Evolutionary conservation across 106 monocot genomes (phyloP).

Genomic region (Amphibolis antarctica): DNA sequence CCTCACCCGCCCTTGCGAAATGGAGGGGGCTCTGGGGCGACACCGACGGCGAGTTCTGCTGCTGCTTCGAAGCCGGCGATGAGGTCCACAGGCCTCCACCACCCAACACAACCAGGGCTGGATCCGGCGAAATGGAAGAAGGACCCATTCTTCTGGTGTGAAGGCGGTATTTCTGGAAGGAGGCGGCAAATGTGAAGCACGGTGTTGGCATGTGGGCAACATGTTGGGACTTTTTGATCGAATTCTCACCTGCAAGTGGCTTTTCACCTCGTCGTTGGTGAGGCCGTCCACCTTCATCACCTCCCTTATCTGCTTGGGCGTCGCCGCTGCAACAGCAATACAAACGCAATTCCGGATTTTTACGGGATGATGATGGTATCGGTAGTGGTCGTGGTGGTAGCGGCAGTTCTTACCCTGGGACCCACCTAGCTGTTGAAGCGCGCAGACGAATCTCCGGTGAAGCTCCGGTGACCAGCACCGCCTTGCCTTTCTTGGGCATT

Average conservation of each 20-base stretch:
- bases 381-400: too few relatives aligned
- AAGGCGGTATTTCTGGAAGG: constrained; percentile 76
- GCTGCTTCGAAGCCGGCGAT: constrained; percentile 19
- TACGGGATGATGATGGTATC: too few relatives aligned
- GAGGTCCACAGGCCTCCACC: constrained; percentile 38
- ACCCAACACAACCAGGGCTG: constrained; percentile 15
- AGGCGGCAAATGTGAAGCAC: not conserved
- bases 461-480: constrained; percentile 98
- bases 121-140: constrained; percentile 12
- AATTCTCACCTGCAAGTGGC: constrained; percentile 71
- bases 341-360: not conserved
- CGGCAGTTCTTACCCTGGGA: constrained; percentile 57
- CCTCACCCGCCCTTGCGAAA: constrained; percentile 24
- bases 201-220: not conserved
- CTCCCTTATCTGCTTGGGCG: constrained; percentile 95
- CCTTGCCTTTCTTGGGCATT: constrained; percentile 53
- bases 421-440: constrained; percentile 80
- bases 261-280: constrained; percentile 97
- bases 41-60: constrained; percentile 30
- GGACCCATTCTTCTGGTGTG: constrained; percentile 49
- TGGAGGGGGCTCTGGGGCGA: constrained; percentile 85
- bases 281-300: constrained; percentile 97
- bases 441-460: constrained; percentile 67
- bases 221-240: not conserved
- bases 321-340: constrained; percentile 45